Percentiles rank a stretch among this genome's conserved stretches.
These are phyloP conservation scores for Rhodofomes roseus DNA, from an alignment of 1,284 basidiomycete species.

Conservation along the genomic window DNA sequence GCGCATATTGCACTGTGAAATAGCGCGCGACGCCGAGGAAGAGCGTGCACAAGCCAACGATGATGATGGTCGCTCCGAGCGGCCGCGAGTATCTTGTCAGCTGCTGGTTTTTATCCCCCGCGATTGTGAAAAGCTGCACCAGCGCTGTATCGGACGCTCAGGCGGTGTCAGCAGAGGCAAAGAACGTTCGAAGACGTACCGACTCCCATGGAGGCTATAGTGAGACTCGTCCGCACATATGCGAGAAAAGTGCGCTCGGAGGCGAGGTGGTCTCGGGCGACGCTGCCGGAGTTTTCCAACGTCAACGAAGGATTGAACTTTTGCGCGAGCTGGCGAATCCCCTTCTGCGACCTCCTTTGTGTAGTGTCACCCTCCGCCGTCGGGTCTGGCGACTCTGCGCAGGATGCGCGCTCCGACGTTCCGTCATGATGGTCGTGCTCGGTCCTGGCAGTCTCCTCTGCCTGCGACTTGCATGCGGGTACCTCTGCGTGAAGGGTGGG, in stretches of 20 bases:
- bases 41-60: constrained; percentile 49
- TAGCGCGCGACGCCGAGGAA: constrained; percentile 49
- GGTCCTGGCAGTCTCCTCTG: not conserved
- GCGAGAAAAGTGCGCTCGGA: constrained; percentile 55
- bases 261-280: constrained; percentile 59
- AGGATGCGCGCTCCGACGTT: not conserved
- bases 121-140: constrained; percentile 54
- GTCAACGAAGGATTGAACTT: constrained; percentile 29
- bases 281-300: constrained; percentile 54
- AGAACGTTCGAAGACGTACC: constrained; percentile 19
- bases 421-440: not conserved
- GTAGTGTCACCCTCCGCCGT: not conserved
- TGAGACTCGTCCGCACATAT: constrained; percentile 54
- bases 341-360: not conserved
- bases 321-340: not conserved
- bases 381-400: not conserved
- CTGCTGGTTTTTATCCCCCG: constrained; percentile 25
- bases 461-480: not conserved
- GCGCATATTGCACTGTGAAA: constrained; percentile 50
- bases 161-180: not conserved
- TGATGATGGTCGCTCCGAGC: constrained; percentile 48
- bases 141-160: constrained; percentile 34
- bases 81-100: constrained; percentile 46
- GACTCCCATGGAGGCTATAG: constrained; percentile 51
- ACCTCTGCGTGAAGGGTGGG: not conserved